Conservation (phyloP, 2,329 filamentous ascomycete species). For the Hypocrella siamensis region DNA sequence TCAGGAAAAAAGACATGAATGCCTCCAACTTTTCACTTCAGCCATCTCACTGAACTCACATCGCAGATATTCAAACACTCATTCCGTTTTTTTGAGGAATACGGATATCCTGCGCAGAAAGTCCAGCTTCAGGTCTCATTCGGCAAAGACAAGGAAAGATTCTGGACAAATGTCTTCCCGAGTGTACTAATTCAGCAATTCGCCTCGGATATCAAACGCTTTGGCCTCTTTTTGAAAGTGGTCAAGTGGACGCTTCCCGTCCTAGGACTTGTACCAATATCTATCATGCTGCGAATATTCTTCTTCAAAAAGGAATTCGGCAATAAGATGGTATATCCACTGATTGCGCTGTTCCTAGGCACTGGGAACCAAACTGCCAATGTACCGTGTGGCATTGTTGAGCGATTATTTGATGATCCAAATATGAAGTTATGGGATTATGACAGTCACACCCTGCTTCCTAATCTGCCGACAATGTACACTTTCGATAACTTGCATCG, state of each 20-base stretch:
- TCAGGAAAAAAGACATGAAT: conserved; percentile 4
- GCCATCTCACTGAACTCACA: not conserved
- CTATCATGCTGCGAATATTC: conserved; percentile 49
- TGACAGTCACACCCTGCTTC: conserved; percentile 35
- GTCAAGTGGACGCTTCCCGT: conserved; percentile 44
- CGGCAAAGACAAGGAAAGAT: conserved; percentile 39
- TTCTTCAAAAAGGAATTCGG: conserved; percentile 54
- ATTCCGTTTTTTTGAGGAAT: conserved; percentile 45
- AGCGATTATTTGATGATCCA: conserved; percentile 40
- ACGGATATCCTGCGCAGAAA: conserved; percentile 38
- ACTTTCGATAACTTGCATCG: conserved; percentile 46
- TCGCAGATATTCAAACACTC: conserved; percentile 50
- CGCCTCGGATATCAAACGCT: conserved; percentile 38
- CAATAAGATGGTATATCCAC: conserved; percentile 54
- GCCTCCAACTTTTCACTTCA: not conserved
- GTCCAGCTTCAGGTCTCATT: conserved; percentile 48
- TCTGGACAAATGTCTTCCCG: conserved; percentile 52
- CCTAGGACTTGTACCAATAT: conserved; percentile 46
- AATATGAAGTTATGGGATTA: conserved; percentile 46
- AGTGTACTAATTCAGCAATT: conserved; percentile 40
- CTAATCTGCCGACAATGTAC: conserved; percentile 48
- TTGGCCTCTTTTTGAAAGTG: conserved; percentile 38
- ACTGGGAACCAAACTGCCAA: conserved; percentile 62
- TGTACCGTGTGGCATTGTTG: conserved; percentile 52
- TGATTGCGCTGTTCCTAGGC: conserved; percentile 58